Evolutionary conservation across 148 eudicot genomes (phyloP), one percentile per base, ranked within the genome.

Genomic region (Rhododendron williamsianum): DNA sequence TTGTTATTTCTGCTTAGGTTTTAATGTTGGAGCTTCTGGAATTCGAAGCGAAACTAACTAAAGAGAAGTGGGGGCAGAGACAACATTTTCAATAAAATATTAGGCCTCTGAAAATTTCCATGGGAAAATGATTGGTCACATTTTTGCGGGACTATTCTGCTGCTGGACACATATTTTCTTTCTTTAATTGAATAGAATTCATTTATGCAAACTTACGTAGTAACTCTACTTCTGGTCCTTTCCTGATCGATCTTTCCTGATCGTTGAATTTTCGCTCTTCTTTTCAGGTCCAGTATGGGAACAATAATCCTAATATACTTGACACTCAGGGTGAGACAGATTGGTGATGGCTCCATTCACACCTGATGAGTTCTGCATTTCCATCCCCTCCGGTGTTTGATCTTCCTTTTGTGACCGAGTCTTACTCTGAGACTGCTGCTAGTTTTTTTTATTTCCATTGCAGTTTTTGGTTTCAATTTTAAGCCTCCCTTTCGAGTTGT

Each of bases 251-350:
- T 27, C 43, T 23, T 78, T 78, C 36, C 30, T 25, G 30, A 36
- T 73, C 10, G n/a, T 18, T 13, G 45, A 73, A 6, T 33, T 35
- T 36, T 6, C 19, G 4, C 18, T 36, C 10, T 35, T 35, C 45
- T 73, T 36, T 73, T 15, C 78, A 73, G 78, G 78, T 73, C 78
- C 19, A 73, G 45, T 73, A 36, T 73, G 45, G 78, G 78, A 73
- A 73, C 78, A 4, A 73, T 73, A 73, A 73, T 73, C 18, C 78
- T 73, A 8, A 73, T 73, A 33, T 73, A 35, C 9, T 35, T 73
- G 1, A 73, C 78, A 18, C 78, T 73, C 23, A 73, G 78, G 10
- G 78, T 73, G 45, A 35, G 78, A 73, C 78, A 73, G 78, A 73
- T 73, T 33, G 45, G 78, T 36, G 78, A 73, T 0, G 45, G 43